Evolutionary conservation across 2,329 filamentous ascomycete species (phyloP), one percentile per base, ranked within the genome.

Genomic region (Fusarium poae): DNA sequence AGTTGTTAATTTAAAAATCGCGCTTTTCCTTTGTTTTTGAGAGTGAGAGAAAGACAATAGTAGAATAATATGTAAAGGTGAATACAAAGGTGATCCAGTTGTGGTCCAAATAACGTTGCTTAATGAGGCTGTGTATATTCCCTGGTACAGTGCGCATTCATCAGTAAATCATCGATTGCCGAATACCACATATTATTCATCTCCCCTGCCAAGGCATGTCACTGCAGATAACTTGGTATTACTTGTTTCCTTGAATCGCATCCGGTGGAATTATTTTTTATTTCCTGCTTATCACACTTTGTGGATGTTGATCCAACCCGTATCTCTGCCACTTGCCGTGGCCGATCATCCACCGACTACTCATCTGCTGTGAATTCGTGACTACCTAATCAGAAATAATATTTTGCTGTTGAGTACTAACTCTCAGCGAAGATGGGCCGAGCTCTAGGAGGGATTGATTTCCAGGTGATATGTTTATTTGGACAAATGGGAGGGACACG

Each of bases 111-210:
- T 29, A 39, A n/a, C 2, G 11, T 52, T 29, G 58, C 21, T 58
- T 21, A 48, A 56, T 37, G 57, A 58, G 65, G 65, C 63, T 50
- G 58, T 67, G 65, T 59, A 67, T 42, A 27, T 20, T 40, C 49
- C 51, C 52, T 44, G 62, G 63, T 21, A 49, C 21, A 21, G 34
- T 50, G 32, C 13, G 18, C 30, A 39, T 34, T 37, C 20, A 15
- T 9, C 27, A 8, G 35, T 9, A 23, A 49, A 49, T 20, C 21
- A 13, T 49, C 32, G 48, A 51, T 51, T 40, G 23, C 48, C 48
- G 34, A 35, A 18, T 49, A 35, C 16, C 16, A 23, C 21, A 29
- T 37, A 6, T 23, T 10, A 10, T 42, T 7, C 10, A 21, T n/a
- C 13, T 40, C 21, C 20, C 35, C 35, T 39, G n/a, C 35, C 11